Evolutionary conservation across 2,329 filamentous ascomycete species (phyloP), one percentile per base, ranked within the genome.

Genomic region (Aulographum hederae): DNA sequence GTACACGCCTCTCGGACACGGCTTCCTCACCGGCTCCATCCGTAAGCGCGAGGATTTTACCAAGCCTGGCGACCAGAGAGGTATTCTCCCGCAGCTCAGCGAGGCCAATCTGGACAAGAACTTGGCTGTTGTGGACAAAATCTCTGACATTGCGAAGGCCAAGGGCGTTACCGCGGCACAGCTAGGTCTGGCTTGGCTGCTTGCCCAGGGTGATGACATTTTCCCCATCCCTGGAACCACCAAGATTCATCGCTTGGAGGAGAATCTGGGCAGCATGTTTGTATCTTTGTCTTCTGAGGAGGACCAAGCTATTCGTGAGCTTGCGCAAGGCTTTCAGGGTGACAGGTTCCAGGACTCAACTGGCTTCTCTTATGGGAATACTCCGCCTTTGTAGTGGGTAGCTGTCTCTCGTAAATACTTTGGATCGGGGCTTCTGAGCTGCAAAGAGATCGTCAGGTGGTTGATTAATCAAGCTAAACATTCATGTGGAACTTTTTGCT

Each of bases 11-110:
- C 42, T 63, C 0, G 59, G 59, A 1, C 56, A 62, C 21, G 60
- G 60, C 11, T 60, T 57, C 54, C 51, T 63, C 1, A 57, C 60
- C 0, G 57, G 61, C 31, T 41, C 57, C 37, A 60, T 60, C 31
- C 34, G 44, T 3, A 58, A 46, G 13, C 23, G 30, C 12, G 59
- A 61, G 5, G 62, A 67, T 37, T 63, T 67, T 21, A 39, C 35
- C 2, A 25, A n/a, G 21, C 33, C 37, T 0, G 40, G 41, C 1
- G 54, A 58, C 36, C 45, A 49, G 35, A 44, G 56, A 4, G 34
- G 40, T 6, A 17, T 28, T 8, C 16, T 28, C 8, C 61, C 62
- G 3, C 51, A 57, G 1, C 65, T 63, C 38, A 46, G 45, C 26
- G 41, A 41, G 3, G 60, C 51, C 36, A 55, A 55, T 29, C 49